Evolutionary conservation across 2,329 filamentous ascomycete species (phyloP).

Genomic region (Herpotrichia juniperi): DNA sequence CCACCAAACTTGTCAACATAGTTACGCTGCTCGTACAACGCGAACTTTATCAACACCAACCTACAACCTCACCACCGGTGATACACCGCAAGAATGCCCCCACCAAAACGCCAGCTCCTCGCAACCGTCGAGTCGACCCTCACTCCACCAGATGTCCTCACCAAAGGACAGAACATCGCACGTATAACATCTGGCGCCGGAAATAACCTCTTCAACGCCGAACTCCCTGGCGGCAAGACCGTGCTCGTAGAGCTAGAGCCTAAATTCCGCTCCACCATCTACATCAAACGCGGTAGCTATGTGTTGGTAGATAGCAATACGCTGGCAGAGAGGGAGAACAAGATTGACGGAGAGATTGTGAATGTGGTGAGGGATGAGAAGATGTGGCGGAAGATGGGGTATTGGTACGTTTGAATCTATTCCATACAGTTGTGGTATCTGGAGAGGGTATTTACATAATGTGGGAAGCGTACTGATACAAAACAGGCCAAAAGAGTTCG

Average conservation of each 20-base stretch:
- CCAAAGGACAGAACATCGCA: constrained; percentile 67
- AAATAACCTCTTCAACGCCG: constrained; percentile 85
- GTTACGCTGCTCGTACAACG: too few species aligned
- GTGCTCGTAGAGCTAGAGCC: constrained; percentile 82
- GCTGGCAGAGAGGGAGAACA: constrained; percentile 72
- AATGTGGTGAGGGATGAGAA: constrained; percentile 94
- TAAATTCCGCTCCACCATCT: constrained; percentile 89
- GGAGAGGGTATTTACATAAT: constrained; percentile 11
- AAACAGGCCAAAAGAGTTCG: constrained; percentile 78
- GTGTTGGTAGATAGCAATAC: constrained; percentile 78
- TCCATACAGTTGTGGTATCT: constrained; percentile 4
- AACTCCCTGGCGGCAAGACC: constrained; percentile 67
- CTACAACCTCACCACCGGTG: neutral
- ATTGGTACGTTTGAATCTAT: constrained; percentile 64
- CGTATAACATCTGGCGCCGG: constrained; percentile 82
- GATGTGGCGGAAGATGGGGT: constrained; percentile 84
- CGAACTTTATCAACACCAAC: too few species aligned
- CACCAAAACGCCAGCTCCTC: constrained; percentile 76
- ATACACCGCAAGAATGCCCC: constrained; percentile 61
- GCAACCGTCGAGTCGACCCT: constrained; percentile 78
- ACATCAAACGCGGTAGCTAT: constrained; percentile 88
- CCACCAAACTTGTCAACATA: too few species aligned
- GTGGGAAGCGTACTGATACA: constrained; percentile 25
- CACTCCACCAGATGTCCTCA: constrained; percentile 61
- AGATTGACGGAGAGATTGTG: constrained; percentile 85